Conservation (phyloP, 2,329 filamentous ascomycete species). For the Aureobasidium sp. region DNA sequence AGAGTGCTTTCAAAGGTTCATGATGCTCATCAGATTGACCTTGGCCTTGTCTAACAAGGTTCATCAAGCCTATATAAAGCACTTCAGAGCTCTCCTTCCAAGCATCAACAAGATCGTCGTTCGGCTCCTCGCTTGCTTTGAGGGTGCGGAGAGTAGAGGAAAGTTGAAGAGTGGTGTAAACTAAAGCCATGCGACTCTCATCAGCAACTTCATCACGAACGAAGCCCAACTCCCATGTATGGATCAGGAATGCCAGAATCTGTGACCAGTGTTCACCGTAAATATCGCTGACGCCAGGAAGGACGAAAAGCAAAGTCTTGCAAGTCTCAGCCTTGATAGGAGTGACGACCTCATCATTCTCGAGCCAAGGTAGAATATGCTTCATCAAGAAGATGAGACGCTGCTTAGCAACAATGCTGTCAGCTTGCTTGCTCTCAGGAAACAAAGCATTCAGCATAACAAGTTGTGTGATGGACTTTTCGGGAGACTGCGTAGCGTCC, state of each 20-base stretch:
- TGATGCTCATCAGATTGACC: constrained; percentile 46
- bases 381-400: constrained; percentile 76
- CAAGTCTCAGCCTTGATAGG: constrained; percentile 50
- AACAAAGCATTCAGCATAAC: constrained; percentile 48
- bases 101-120: constrained; percentile 77
- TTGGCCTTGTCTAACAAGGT: constrained; percentile 48
- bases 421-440: constrained; percentile 39
- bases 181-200: constrained; percentile 30
- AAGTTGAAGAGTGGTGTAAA: constrained; percentile 67
- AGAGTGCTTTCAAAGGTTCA: constrained; percentile 66
- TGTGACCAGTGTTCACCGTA: constrained; percentile 82
- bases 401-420: constrained; percentile 47
- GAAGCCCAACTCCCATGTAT: constrained; percentile 26
- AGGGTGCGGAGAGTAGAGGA: constrained; percentile 55
- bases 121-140: constrained; percentile 52
- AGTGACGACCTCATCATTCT: constrained; percentile 40
- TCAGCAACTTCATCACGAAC: constrained; percentile 11
- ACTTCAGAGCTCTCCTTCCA: constrained; percentile 52
- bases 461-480: constrained; percentile 36
- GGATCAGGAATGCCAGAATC: constrained; percentile 29
- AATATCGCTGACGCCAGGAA: constrained; percentile 69
- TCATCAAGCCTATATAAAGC: constrained; percentile 52
- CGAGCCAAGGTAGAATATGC: constrained; percentile 65
- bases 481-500: constrained; percentile 35
- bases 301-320: constrained; percentile 45